Evolutionary conservation across 495 filamentous ascomycete genomes (phyloP).

Genomic region (Lepidopterella palustris): DNA sequence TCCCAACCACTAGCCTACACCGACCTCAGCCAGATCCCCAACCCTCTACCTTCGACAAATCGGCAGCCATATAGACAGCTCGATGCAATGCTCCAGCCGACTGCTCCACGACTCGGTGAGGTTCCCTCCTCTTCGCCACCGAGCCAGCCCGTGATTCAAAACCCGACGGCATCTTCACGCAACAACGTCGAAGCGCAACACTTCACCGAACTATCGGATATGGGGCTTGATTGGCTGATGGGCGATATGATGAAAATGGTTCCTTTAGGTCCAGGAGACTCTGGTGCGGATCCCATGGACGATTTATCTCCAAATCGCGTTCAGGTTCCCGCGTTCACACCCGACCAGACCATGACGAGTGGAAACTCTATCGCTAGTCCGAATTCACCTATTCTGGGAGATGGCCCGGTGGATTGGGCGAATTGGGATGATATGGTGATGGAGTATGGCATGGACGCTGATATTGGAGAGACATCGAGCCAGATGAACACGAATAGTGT

Average conservation of each 20-base stretch:
- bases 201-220: constrained; percentile 6
- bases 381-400: constrained; percentile 6
- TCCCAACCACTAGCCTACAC: background rate
- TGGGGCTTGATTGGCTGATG: constrained; percentile 6
- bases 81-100: background rate
- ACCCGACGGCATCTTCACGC: background rate
- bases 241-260: background rate
- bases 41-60: background rate
- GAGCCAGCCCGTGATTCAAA: background rate
- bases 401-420: constrained; percentile 19
- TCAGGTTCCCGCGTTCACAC: too few relatives aligned
- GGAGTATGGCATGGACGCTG: constrained; percentile 23
- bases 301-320: too few relatives aligned
- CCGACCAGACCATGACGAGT: background rate
- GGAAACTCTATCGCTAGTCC: constrained; percentile 7
- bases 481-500: background rate
- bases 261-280: background rate
- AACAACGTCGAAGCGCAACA: constrained; percentile 3
- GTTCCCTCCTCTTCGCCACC: background rate
- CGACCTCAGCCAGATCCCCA: background rate
- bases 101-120: background rate
- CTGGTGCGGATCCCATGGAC: background rate
- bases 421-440: constrained; percentile 26
- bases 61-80: background rate
- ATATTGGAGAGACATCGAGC: background rate